Evolutionary conservation across 2,329 filamentous ascomycete species (phyloP).

Genomic region (Stagonosporopsis tanaceti): DNA sequence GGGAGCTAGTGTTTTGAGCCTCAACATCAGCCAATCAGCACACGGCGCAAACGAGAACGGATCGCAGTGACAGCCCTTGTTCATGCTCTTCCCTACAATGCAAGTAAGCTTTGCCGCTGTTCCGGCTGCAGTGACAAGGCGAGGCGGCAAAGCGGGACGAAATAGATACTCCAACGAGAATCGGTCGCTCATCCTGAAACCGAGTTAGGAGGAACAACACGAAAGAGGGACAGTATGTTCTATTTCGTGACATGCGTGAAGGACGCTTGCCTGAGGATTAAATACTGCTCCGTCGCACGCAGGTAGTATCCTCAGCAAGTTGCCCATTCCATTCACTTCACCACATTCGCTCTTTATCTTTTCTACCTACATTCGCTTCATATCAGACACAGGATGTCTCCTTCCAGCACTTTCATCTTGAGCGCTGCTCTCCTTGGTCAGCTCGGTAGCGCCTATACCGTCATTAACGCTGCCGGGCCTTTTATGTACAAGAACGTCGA

Average conservation of each 20-base stretch:
- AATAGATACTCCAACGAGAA: conserved; percentile 9
- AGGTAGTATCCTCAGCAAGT: neutral
- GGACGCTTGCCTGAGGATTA: conserved; percentile 4
- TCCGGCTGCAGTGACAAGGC: conserved; percentile 1
- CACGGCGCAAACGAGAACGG: neutral
- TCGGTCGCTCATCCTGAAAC: conserved; percentile 10
- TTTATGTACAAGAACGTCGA: conserved; percentile 59
- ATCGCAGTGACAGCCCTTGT: neutral
- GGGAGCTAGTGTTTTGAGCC: conserved; percentile 20
- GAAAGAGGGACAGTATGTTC: conserved; percentile 7
- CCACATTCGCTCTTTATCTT: conserved; percentile 8
- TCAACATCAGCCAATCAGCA: conserved; percentile 9
- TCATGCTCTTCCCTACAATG: conserved; percentile 1
- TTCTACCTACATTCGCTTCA: conserved; percentile 10
- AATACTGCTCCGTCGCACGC: neutral
- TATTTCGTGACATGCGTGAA: neutral
- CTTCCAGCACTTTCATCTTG: conserved; percentile 29
- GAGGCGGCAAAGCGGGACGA: neutral
- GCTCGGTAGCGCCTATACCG: conserved; percentile 44
- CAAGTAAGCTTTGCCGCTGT: conserved; percentile 4
- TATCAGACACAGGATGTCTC: conserved; percentile 43
- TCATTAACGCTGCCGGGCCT: conserved; percentile 41
- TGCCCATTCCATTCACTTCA: conserved; percentile 6
- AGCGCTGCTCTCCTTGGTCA: conserved; percentile 37
- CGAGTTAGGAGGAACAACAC: conserved; percentile 6